Percentiles rank a stretch among this genome's conserved stretches.
Conservation (phyloP, 2,329 filamentous ascomycete species). For the Corynespora cassiicola region DNA sequence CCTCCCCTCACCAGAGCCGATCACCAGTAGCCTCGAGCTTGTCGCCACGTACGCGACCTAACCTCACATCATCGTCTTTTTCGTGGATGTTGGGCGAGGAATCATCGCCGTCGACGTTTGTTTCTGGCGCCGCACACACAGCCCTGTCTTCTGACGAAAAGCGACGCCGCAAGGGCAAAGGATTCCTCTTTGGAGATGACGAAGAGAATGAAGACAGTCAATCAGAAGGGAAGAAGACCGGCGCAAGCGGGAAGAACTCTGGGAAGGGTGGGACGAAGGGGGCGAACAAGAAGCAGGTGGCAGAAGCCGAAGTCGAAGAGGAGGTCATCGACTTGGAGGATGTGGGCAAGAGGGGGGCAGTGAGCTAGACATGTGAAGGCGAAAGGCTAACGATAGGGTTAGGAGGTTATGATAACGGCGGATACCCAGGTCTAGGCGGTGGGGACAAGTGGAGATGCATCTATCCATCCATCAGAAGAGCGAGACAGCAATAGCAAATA, state of each 20-base stretch:
- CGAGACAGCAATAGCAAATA: no score
- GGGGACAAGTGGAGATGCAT: no score
- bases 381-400: no score
- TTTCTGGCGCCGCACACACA: slow-evolving; percentile 39
- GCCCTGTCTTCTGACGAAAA: slow-evolving; percentile 44
- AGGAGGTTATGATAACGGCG: no score
- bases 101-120: slow-evolving; percentile 39
- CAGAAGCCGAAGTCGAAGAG: slow-evolving; percentile 37
- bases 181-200: slow-evolving; percentile 50
- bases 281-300: slow-evolving; percentile 23
- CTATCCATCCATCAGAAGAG: no score
- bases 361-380: slow-evolving; percentile 21
- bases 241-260: slow-evolving; percentile 21
- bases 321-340: slow-evolving; percentile 46
- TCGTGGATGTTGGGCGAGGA: slow-evolving; percentile 73
- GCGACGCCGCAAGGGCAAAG: slow-evolving; percentile 43
- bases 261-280: slow-evolving; percentile 26
- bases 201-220: slow-evolving; percentile 36
- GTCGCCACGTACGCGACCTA: slow-evolving; percentile 62
- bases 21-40: slow-evolving; percentile 31
- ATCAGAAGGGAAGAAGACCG: slow-evolving; percentile 24
- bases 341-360: slow-evolving; percentile 37
- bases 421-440: no score
- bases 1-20: slow-evolving; percentile 21
- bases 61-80: slow-evolving; percentile 76